Conservation (phyloP, 2,329 filamentous ascomycete species). For the Clonostachys solani region DNA sequence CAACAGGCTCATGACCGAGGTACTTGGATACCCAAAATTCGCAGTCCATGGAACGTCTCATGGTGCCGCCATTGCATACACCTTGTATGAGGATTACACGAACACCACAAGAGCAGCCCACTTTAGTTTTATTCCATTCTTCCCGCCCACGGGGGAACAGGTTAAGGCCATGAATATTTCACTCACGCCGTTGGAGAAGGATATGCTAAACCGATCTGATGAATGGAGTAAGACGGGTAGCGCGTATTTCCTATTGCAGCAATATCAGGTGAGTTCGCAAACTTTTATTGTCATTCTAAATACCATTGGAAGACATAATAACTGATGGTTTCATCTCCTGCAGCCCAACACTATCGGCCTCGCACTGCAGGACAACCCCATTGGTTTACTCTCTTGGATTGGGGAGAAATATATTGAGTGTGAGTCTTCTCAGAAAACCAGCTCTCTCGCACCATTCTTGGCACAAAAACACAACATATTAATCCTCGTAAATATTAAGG, state of each 20-base stretch:
- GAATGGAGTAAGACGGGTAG: background rate
- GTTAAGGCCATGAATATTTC: background rate
- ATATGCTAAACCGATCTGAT: background rate
- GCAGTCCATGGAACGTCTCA: slow-evolving; percentile 11
- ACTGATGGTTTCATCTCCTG: too few relatives aligned
- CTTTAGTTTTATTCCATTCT: background rate
- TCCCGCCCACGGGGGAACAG: background rate
- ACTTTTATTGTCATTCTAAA: background rate
- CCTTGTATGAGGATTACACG: background rate
- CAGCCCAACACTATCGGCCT: slow-evolving; percentile 35
- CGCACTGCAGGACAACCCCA: slow-evolving; percentile 32
- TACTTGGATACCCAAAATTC: slow-evolving; percentile 26
- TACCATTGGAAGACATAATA: background rate
- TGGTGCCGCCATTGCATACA: slow-evolving; percentile 6
- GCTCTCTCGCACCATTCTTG: too few relatives aligned
- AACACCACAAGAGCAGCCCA: background rate
- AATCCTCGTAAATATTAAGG: background rate
- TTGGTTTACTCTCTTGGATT: slow-evolving; percentile 36
- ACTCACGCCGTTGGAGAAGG: background rate
- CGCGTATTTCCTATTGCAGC: slow-evolving; percentile 7
- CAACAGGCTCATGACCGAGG: slow-evolving; percentile 25
- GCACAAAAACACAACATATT: background rate
- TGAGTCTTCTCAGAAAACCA: slow-evolving; percentile 4
- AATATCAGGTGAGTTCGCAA: slow-evolving; percentile 4
- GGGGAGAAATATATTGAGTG: slow-evolving; percentile 28